Percentiles rank a stretch among this genome's conserved stretches.
Evolutionary conservation across 306 rosid genomes (phyloP).

Genomic region (Luffa aegyptiaca): DNA sequence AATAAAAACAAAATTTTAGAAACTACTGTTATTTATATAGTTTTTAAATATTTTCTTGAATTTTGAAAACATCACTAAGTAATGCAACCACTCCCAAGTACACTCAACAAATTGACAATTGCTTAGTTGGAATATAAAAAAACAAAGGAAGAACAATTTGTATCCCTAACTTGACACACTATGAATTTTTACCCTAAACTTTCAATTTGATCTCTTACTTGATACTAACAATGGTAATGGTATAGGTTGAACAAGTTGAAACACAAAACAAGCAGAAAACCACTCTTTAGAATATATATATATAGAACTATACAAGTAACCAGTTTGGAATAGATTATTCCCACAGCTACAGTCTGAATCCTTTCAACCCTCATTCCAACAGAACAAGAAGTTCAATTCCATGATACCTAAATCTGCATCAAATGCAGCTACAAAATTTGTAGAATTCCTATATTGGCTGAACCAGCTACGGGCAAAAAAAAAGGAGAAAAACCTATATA

Average conservation of each 20-base stretch:
- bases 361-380: background rate
- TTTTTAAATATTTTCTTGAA: too few relatives aligned
- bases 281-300: background rate
- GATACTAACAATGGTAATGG: background rate
- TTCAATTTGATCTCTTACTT: too few relatives aligned
- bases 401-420: slow-evolving; percentile 40
- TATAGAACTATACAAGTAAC: slow-evolving; percentile 9
- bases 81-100: background rate
- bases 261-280: background rate
- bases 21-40: too few relatives aligned
- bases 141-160: background rate
- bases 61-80: too few relatives aligned
- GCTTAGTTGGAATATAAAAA: background rate
- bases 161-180: too few relatives aligned
- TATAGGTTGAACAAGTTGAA: background rate
- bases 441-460: slow-evolving; percentile 31
- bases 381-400: slow-evolving; percentile 31
- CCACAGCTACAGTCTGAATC: background rate
- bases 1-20: too few relatives aligned
- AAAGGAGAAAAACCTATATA: slow-evolving; percentile 34
- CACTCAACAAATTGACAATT: background rate
- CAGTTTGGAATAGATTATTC: slow-evolving; percentile 8
- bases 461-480: slow-evolving; percentile 15
- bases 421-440: slow-evolving; percentile 52
- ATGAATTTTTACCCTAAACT: too few relatives aligned